A percentile compares a stretch with the other conserved stretches of the same genome.
Conservation (phyloP, 306 rosid genomes). For the Begonia peltatifolia region DNA sequence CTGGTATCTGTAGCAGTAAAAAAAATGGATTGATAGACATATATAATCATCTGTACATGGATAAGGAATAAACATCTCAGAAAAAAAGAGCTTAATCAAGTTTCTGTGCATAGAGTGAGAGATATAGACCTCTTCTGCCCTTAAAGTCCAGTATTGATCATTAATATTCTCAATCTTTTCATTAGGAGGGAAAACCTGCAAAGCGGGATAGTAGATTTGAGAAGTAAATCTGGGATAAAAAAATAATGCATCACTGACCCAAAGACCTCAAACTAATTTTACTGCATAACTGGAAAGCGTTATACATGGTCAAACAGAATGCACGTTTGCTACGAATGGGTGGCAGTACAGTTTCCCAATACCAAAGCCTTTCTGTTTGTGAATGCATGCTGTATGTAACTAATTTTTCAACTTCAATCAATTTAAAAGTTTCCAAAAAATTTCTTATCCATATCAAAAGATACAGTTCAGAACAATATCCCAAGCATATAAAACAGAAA, state of each 20-base stretch:
- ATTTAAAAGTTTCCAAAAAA: not conserved
- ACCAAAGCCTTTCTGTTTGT: not conserved
- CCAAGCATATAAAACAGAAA: slow-evolving; percentile 3
- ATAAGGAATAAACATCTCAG: not conserved
- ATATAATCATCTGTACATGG: not conserved
- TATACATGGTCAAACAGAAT: not conserved
- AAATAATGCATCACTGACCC: not conserved
- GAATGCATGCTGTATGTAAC: too few relatives aligned
- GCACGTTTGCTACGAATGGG: not conserved
- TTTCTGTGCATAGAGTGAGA: slow-evolving; percentile 8
- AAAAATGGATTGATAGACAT: slow-evolving; percentile 1
- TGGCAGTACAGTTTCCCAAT: not conserved
- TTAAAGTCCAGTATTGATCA: slow-evolving; percentile 89
- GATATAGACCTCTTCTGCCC: slow-evolving; percentile 76
- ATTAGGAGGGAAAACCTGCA: slow-evolving; percentile 70
- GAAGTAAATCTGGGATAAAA: slow-evolving; percentile 2
- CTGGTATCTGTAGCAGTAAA: slow-evolving; percentile 43
- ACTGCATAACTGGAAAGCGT: not conserved
- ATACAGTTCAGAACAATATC: slow-evolving; percentile 2
- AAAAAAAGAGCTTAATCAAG: slow-evolving; percentile 10
- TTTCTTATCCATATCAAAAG: not conserved
- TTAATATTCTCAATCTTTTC: slow-evolving; percentile 82
- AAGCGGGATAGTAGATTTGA: slow-evolving; percentile 7
- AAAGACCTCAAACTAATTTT: not conserved
- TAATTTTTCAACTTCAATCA: too few relatives aligned